phyloP scores from a whole-genome alignment of 2,329 filamentous ascomycete species.

The Aschersonia sp. region DNA sequence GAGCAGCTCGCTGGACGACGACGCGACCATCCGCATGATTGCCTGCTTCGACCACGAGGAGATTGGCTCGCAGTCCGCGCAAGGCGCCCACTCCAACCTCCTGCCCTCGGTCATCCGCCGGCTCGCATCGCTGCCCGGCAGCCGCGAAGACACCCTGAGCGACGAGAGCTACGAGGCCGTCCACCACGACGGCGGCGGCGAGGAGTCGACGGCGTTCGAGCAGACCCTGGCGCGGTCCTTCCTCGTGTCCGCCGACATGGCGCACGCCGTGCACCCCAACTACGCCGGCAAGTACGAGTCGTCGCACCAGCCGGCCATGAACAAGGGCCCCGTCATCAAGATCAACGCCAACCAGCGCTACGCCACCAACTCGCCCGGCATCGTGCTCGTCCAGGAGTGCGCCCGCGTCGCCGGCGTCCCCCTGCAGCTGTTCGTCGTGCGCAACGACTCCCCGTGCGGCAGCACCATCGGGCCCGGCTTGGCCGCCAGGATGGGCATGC shows the following conservation, averaged over 20 bases:
- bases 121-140: constrained; percentile 62
- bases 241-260: constrained; percentile 94
- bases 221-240: constrained; percentile 86
- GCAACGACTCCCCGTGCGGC: constrained; percentile 88
- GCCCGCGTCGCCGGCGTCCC: constrained; percentile 64
- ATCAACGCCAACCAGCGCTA: constrained; percentile 96
- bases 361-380: constrained; percentile 89
- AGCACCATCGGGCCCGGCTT: constrained; percentile 98
- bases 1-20: constrained; percentile 52
- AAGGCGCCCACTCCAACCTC: constrained; percentile 86
- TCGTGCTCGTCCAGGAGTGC: constrained; percentile 80
- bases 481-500: constrained; percentile 67
- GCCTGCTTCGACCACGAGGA: constrained; percentile 97
- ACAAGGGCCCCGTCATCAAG: constrained; percentile 93
- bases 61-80: constrained; percentile 81
- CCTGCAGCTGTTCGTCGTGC: constrained; percentile 87
- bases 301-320: constrained; percentile 86
- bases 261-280: constrained; percentile 90
- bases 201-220: constrained; percentile 68
- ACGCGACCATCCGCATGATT: constrained; percentile 75
- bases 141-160: constrained; percentile 46
- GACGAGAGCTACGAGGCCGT: constrained; percentile 44
- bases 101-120: constrained; percentile 77
- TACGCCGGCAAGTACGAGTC: constrained; percentile 84
- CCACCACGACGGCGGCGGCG: constrained; percentile 33